Evolutionary conservation across 805 yeast species (phyloP).

Genomic region (Cyberlindnera nakhonratchasimensis): DNA sequence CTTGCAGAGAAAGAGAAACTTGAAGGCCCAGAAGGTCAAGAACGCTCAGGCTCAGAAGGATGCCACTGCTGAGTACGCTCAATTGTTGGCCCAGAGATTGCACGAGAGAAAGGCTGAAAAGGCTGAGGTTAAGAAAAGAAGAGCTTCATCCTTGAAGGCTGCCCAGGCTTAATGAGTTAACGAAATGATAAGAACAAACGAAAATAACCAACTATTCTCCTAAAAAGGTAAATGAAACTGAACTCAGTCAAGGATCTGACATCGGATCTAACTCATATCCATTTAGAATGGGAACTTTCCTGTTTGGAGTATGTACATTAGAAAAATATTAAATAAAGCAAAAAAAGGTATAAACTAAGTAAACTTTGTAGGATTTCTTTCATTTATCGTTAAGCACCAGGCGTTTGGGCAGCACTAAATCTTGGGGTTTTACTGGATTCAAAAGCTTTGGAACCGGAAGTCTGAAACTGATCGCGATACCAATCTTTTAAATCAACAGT

Average conservation of each 20-base stretch:
- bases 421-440: too few relatives aligned
- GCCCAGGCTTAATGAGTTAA: conserved; percentile 6
- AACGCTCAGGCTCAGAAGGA: conserved; percentile 99
- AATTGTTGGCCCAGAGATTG: conserved; percentile 95
- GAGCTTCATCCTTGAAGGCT: conserved; percentile 95
- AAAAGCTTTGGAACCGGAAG: too few relatives aligned
- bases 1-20: conserved; percentile 98
- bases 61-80: conserved; percentile 99
- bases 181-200: conserved; percentile 65
- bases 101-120: conserved; percentile 97
- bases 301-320: conserved; percentile 8
- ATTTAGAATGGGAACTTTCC: conserved; percentile 45
- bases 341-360: background rate
- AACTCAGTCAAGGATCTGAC: too few relatives aligned
- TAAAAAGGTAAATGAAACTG: too few relatives aligned
- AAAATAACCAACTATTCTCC: background rate
- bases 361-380: too few relatives aligned
- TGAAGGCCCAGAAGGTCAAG: conserved; percentile 88
- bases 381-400: too few relatives aligned
- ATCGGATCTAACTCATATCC: conserved; percentile 29
- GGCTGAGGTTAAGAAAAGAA: conserved; percentile 99
- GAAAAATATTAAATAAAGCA: conserved; percentile 4
- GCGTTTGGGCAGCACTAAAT: too few relatives aligned
- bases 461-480: too few relatives aligned
- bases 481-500: too few relatives aligned